Percentiles rank a stretch among this genome's conserved stretches.
phyloP scores from a whole-genome alignment of 2,329 filamentous ascomycete species.

The Mollisia scopiformis region DNA sequence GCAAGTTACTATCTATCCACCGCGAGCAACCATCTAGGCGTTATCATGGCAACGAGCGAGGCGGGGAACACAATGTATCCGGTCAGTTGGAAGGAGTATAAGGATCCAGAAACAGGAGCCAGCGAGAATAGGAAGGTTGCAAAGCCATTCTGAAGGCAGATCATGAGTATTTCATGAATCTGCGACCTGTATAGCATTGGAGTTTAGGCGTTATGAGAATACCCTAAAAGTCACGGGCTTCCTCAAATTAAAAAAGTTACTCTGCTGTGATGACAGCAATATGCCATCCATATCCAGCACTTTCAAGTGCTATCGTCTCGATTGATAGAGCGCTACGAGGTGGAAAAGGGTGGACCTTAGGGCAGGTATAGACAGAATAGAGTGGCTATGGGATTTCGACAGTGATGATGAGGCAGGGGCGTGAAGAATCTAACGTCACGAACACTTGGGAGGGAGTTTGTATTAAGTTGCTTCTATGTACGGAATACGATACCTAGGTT shows the following conservation, averaged over 20 bases:
- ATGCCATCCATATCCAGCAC: too few relatives aligned
- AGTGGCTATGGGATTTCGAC: neutral
- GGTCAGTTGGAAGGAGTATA: conserved; percentile 93
- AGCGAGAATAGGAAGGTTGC: conserved; percentile 89
- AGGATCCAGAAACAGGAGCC: conserved; percentile 76
- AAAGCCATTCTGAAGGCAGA: conserved; percentile 69
- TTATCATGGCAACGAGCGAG: conserved; percentile 91
- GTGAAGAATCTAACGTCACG: too few relatives aligned
- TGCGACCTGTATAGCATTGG: conserved; percentile 8
- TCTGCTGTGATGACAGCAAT: neutral
- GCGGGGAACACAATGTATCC: conserved; percentile 89
- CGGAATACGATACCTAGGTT: too few relatives aligned
- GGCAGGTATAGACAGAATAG: neutral
- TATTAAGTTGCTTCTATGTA: too few relatives aligned
- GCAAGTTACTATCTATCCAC: conserved; percentile 95
- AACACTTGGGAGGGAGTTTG: too few relatives aligned
- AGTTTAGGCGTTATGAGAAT: conserved; percentile 3
- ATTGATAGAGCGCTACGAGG: too few relatives aligned
- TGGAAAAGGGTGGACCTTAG: too few relatives aligned
- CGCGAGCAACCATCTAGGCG: conserved; percentile 86
- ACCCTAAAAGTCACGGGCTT: neutral
- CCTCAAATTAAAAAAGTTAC: neutral
- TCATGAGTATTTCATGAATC: neutral
- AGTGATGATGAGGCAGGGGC: neutral
- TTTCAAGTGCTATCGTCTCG: too few relatives aligned